phyloP scores from a whole-genome alignment of 371 early-diverging fungal species.

The Encephalitozoon romaleae region DNA sequence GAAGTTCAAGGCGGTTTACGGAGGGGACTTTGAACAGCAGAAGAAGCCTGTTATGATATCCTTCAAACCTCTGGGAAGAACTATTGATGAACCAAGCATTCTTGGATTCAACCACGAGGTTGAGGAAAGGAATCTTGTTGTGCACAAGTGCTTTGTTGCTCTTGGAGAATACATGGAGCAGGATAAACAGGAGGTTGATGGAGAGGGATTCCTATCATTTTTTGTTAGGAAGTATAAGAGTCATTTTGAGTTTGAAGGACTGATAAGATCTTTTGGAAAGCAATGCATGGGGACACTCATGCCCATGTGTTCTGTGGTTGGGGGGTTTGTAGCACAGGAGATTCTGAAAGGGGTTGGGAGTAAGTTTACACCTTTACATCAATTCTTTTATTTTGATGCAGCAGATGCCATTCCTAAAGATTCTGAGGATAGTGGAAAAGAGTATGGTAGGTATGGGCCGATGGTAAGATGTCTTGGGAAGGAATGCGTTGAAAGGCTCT shows the following conservation, averaged over 20 bases:
- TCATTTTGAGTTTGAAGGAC: constrained; percentile 1
- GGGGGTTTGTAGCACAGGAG: constrained; percentile 97
- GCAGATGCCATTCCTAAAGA: constrained; percentile 76
- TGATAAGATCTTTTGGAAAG: constrained; percentile 21
- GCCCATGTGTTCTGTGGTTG: constrained; percentile 92
- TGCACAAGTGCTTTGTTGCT: constrained; percentile 41
- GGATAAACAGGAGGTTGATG: background rate
- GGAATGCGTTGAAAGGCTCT: constrained; percentile 74
- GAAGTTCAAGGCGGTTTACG: constrained; percentile 6
- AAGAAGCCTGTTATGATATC: constrained; percentile 38
- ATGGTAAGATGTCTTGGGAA: constrained; percentile 86
- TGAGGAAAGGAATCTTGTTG: background rate
- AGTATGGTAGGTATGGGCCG: constrained; percentile 73
- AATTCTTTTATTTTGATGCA: constrained; percentile 92
- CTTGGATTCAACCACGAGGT: constrained; percentile 23
- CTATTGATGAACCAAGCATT: constrained; percentile 26
- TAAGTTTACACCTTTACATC: constrained; percentile 85
- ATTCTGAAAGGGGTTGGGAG: constrained; percentile 84
- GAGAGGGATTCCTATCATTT: constrained; percentile 7
- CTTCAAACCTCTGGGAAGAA: constrained; percentile 28
- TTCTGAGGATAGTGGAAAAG: constrained; percentile 38
- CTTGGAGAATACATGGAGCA: constrained; percentile 25
- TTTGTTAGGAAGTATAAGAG: constrained; percentile 16
- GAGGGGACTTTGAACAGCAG: constrained; percentile 34
- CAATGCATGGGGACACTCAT: constrained; percentile 62